These are phyloP conservation scores for Tuber brumale DNA, from an alignment of 495 filamentous ascomycete genomes.

Conservation along the genomic window DNA sequence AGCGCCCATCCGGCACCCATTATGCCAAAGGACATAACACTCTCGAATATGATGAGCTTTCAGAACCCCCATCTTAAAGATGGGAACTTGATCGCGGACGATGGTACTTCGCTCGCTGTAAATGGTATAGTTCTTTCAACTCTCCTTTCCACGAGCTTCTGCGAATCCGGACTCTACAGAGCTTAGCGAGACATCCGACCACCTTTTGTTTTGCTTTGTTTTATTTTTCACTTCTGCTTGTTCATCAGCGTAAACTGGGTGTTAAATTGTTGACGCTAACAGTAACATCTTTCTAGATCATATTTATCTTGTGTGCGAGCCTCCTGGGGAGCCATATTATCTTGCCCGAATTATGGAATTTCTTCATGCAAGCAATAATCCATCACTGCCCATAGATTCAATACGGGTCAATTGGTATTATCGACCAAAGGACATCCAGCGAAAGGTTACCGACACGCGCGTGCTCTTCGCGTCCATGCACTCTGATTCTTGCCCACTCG, in stretches of 20 bases:
- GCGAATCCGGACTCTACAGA: slow-evolving; percentile 3
- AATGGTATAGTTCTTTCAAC: slow-evolving; percentile 63
- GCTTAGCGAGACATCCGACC: slow-evolving; percentile 33
- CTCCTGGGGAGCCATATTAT: slow-evolving; percentile 96
- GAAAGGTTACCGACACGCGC: slow-evolving; percentile 80
- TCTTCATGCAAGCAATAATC: slow-evolving; percentile 69
- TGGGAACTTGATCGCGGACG: slow-evolving; percentile 77
- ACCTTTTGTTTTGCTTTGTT: background rate
- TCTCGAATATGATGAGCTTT: slow-evolving; percentile 80
- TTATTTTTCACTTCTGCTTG: slow-evolving; percentile 6
- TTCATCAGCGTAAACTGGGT: background rate
- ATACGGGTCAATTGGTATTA: slow-evolving; percentile 98
- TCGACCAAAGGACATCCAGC: slow-evolving; percentile 87
- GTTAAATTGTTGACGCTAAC: slow-evolving; percentile 32
- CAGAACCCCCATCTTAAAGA: slow-evolving; percentile 64
- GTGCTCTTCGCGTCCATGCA: slow-evolving; percentile 96
- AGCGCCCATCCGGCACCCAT: slow-evolving; percentile 29
- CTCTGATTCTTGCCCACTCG: slow-evolving; percentile 88
- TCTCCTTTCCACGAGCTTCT: slow-evolving; percentile 18
- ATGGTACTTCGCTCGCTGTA: slow-evolving; percentile 71
- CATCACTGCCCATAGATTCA: slow-evolving; percentile 67
- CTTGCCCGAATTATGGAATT: slow-evolving; percentile 97
- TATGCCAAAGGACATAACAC: slow-evolving; percentile 36
- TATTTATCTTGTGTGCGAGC: slow-evolving; percentile 94
- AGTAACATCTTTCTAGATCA: slow-evolving; percentile 59